Evolutionary conservation across 176 grass and related monocot species (phyloP).

Genomic region (Aegilops speltoides): DNA sequence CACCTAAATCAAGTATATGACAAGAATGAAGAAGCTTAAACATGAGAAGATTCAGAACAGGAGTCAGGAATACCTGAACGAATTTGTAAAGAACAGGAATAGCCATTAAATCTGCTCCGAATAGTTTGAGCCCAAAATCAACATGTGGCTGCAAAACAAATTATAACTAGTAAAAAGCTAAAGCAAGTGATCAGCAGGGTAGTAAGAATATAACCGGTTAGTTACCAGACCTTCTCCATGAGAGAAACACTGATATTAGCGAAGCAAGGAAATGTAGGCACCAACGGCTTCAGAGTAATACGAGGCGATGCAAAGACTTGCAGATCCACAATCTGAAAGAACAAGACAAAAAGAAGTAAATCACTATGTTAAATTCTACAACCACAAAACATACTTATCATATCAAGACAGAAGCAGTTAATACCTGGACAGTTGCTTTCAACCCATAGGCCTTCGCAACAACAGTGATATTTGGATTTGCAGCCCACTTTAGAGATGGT

Average conservation of each 20-base stretch:
- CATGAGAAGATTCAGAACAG: slow-evolving; percentile 13
- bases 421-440: slow-evolving; percentile 80
- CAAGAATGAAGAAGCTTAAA: slow-evolving; percentile 22
- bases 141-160: slow-evolving; percentile 84
- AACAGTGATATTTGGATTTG: slow-evolving; percentile 87
- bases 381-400: slow-evolving; percentile 27
- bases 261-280: slow-evolving; percentile 90
- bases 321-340: slow-evolving; percentile 85
- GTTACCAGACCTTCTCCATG: slow-evolving; percentile 76
- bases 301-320: slow-evolving; percentile 91
- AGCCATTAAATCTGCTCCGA: slow-evolving; percentile 93
- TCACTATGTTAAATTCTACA: slow-evolving; percentile 1
- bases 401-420: slow-evolving; percentile 1
- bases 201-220: slow-evolving; percentile 8
- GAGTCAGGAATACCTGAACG: slow-evolving; percentile 58
- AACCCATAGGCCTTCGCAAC: slow-evolving; percentile 77
- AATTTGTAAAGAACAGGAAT: slow-evolving; percentile 97
- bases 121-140: slow-evolving; percentile 95
- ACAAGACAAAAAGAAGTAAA: background rate
- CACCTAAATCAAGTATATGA: slow-evolving; percentile 7
- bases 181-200: background rate
- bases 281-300: slow-evolving; percentile 93
- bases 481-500: slow-evolving; percentile 96
- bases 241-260: slow-evolving; percentile 82
- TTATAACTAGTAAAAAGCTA: slow-evolving; percentile 23